These are phyloP conservation scores for Microglena sp. DNA, from an alignment of 139 green algal genomes.

Conservation along the genomic window DNA sequence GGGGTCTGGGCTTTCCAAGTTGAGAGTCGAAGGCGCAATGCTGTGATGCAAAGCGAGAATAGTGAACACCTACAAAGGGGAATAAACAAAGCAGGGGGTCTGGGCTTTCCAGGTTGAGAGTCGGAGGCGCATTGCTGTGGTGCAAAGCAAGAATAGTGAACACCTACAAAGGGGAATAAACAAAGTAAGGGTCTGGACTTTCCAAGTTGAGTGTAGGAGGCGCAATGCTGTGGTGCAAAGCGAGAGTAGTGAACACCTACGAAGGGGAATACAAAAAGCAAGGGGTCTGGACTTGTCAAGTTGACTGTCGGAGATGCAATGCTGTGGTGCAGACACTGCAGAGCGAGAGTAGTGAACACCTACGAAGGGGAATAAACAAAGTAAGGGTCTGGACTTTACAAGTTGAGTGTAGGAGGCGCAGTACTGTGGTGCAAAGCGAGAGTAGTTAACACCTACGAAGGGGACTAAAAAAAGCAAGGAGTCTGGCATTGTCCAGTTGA, in stretches of 20 bases:
- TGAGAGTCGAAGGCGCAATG: conserved; percentile 63
- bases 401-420: conserved; percentile 72
- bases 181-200: no score
- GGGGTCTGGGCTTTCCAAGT: conserved; percentile 60
- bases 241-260: conserved; percentile 60
- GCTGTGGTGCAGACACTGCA: conserved; percentile 44
- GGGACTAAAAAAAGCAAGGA: conserved; percentile 27
- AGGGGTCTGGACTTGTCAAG: conserved; percentile 49
- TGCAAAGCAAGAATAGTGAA: conserved; percentile 67
- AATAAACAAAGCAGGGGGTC: conserved; percentile 36
- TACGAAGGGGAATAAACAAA: conserved; percentile 24
- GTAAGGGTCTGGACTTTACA: conserved; percentile 45
- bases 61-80: conserved; percentile 53
- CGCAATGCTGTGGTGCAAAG: conserved; percentile 43
- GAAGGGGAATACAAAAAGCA: no score
- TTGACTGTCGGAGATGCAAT: conserved; percentile 71
- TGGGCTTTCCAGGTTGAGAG: conserved; percentile 63
- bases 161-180: no score
- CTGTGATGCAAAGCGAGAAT: conserved; percentile 56
- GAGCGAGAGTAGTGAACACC: conserved; percentile 63
- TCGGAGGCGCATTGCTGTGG: conserved; percentile 55
- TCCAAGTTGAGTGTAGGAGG: conserved; percentile 77
- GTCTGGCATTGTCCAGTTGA: conserved; percentile 65
- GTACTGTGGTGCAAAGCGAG: conserved; percentile 53
- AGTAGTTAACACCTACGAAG: conserved; percentile 53